Conservation (phyloP, 352 stramenopile genomes). For the Phytophthora podocarpi region DNA sequence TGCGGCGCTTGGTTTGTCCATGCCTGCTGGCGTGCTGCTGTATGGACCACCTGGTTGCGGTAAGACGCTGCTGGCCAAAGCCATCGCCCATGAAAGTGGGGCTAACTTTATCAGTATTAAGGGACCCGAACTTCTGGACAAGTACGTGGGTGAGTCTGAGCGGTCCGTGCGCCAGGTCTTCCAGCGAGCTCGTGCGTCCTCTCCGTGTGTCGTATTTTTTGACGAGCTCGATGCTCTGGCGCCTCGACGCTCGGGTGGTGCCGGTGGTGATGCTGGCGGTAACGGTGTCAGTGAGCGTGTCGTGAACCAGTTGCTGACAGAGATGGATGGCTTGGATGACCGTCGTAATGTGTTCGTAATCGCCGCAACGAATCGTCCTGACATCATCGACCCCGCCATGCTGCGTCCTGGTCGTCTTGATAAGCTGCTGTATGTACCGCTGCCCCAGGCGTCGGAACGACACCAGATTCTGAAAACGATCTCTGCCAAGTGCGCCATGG, state of each 20-base stretch:
- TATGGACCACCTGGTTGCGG: constrained; percentile 98
- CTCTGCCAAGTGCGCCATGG: constrained; percentile 70
- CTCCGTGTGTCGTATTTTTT: constrained; percentile 99
- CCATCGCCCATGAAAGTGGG: constrained; percentile 97
- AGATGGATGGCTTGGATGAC: constrained; percentile 98
- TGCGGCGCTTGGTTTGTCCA: constrained; percentile 93
- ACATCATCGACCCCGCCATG: constrained; percentile 99
- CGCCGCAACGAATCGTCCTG: constrained; percentile 94
- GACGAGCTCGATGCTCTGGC: constrained; percentile 99
- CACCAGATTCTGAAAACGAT: constrained; percentile 93
- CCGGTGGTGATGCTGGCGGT: constrained; percentile 56
- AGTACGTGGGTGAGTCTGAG: constrained; percentile 99
- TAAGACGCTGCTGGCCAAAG: constrained; percentile 99
- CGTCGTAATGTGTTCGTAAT: constrained; percentile 97
- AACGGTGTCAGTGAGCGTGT: constrained; percentile 94
- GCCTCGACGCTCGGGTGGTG: constrained; percentile 87
- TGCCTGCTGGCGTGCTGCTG: constrained; percentile 97
- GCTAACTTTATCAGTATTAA: constrained; percentile 99
- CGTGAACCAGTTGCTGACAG: constrained; percentile 98
- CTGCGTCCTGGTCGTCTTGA: constrained; percentile 97
- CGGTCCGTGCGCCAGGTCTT: constrained; percentile 96
- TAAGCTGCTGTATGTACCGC: constrained; percentile 98
- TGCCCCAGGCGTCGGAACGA: constrained; percentile 86
- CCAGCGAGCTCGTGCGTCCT: constrained; percentile 96
- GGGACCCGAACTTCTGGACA: constrained; percentile 98